A percentile compares a stretch with the other conserved stretches of the same genome.
Evolutionary conservation across 1,284 basidiomycete species (phyloP).

Genomic region (Anthracocystis setariae): DNA sequence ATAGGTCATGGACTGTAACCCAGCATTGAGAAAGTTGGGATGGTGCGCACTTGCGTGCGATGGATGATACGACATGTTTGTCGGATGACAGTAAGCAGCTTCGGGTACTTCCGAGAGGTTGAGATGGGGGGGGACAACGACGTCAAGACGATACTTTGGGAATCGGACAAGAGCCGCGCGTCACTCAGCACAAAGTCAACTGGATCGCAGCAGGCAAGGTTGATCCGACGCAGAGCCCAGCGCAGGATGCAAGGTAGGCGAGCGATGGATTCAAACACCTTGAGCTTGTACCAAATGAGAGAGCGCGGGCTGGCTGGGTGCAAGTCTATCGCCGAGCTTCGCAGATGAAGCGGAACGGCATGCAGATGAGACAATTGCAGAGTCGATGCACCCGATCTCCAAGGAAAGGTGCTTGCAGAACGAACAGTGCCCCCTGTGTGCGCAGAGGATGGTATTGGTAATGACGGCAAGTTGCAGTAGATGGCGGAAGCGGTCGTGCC

Average conservation of each 20-base stretch:
- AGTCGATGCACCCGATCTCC: not conserved
- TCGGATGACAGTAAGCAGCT: not conserved
- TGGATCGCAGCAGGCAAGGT: no score
- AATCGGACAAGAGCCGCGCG: no score
- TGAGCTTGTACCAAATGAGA: no score
- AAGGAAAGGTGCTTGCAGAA: no score
- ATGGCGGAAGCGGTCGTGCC: not conserved
- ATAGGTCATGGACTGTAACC: slow-evolving; percentile 36
- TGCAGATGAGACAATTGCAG: slow-evolving; percentile 1
- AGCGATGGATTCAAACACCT: no score
- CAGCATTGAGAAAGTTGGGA: slow-evolving; percentile 22
- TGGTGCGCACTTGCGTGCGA: slow-evolving; percentile 37
- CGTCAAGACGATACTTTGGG: not conserved
- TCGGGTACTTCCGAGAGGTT: not conserved
- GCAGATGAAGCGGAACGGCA: slow-evolving; percentile 22
- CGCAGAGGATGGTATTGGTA: no score
- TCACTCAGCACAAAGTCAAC: no score
- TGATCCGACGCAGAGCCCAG: no score
- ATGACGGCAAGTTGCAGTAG: no score
- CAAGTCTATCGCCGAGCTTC: slow-evolving; percentile 1
- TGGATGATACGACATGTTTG: slow-evolving; percentile 48
- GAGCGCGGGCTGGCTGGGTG: not conserved
- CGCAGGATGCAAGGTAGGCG: no score
- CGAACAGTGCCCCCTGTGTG: no score
- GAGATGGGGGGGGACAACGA: not conserved